These are phyloP conservation scores for Amanita exitialis DNA, from an alignment of 768 basidiomycete species.

Conservation along the genomic window DNA sequence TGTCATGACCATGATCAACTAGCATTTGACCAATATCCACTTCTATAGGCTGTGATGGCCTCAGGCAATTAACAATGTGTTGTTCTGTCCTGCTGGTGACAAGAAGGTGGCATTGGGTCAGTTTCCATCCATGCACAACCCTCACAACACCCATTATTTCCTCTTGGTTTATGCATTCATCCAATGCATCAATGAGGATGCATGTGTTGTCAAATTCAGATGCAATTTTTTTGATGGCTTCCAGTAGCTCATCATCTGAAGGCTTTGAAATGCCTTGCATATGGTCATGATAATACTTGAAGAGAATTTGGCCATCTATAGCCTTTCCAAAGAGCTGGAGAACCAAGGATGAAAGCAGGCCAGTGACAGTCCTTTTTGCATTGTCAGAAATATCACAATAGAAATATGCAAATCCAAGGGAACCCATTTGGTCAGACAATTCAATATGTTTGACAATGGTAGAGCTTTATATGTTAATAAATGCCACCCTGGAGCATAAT, in stretches of 20 bases:
- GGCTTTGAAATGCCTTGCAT: neutral
- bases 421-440: neutral
- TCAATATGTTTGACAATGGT: neutral
- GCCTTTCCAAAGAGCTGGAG: neutral
- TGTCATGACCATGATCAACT: neutral
- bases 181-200: neutral
- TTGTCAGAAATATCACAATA: neutral
- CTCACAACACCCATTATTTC: neutral
- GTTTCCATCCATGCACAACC: neutral
- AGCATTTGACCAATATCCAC: neutral
- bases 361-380: neutral
- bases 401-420: neutral
- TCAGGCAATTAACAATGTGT: neutral
- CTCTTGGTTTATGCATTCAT: neutral
- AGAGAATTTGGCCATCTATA: no score
- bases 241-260: neutral
- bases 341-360: neutral
- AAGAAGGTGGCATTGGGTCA: neutral
- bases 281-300: no score
- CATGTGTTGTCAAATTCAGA: neutral
- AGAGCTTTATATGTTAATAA: neutral
- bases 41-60: neutral
- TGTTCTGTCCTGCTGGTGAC: neutral
- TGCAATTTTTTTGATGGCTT: neutral
- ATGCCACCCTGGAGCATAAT: neutral